phyloP scores from a whole-genome alignment of 2,329 filamentous ascomycete species.

The Coniosporium tulheliwenetii region DNA sequence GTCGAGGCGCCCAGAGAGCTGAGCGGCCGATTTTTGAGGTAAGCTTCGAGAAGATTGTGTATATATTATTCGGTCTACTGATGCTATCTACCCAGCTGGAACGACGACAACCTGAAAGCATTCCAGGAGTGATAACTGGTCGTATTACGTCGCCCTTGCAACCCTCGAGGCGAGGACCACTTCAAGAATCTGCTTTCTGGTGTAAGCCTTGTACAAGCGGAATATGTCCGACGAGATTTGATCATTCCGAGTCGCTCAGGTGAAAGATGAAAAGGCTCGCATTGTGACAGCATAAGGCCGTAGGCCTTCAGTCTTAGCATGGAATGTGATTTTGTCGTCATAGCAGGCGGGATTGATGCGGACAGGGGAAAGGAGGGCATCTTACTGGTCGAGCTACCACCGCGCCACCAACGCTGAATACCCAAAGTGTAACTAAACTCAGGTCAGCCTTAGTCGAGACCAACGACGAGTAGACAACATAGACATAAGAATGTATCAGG shows the following conservation, averaged over 20 bases:
- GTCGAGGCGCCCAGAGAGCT: conserved; percentile 48
- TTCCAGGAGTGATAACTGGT: conserved; percentile 30
- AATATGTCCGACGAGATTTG: conserved; percentile 6
- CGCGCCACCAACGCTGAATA: no score
- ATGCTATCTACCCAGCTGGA: conserved; percentile 27
- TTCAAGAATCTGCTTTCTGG: no score
- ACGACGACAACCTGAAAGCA: conserved; percentile 33
- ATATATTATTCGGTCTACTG: not conserved
- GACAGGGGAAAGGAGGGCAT: conserved; percentile 1
- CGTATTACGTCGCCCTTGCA: no score
- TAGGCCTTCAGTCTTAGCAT: conserved; percentile 60
- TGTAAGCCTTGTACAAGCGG: conserved; percentile 1
- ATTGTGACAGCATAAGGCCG: conserved; percentile 46
- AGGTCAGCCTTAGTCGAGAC: no score
- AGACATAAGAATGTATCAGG: conserved; percentile 15
- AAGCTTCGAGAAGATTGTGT: conserved; percentile 15
- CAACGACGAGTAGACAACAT: no score
- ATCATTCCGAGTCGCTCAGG: conserved; percentile 34
- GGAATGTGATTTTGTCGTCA: conserved; percentile 47
- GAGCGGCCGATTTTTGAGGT: conserved; percentile 63
- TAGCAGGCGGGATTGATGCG: conserved; percentile 33
- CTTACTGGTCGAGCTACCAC: no score
- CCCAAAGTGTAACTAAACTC: no score
- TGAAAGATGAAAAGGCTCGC: conserved; percentile 76
- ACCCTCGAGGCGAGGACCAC: no score